A percentile compares a stretch with the other conserved stretches of the same genome.
Evolutionary conservation across 164 flowering plant genomes (phyloP).

Genomic region (Pachysandra terminalis): DNA sequence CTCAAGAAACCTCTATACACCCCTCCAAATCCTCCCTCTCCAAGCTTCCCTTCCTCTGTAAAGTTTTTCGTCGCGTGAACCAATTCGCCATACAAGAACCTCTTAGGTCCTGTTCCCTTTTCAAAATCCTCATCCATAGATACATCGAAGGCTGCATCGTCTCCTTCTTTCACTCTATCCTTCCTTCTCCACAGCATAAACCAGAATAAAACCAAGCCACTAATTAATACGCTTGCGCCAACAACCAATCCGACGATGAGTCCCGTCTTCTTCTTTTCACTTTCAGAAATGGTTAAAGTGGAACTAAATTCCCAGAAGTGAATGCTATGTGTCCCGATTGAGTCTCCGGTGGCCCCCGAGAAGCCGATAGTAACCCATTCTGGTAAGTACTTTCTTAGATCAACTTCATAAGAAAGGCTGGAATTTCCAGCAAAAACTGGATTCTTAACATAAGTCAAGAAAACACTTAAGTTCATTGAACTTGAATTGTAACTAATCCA

Average conservation of each 20-base stretch:
- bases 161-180: background rate
- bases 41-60: conserved; percentile 20
- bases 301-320: conserved; percentile 17
- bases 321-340: background rate
- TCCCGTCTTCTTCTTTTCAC: background rate
- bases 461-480: conserved; percentile 14
- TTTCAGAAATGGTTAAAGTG: background rate
- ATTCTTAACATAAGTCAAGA: background rate
- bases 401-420: conserved; percentile 2
- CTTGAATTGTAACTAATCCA: too few species aligned
- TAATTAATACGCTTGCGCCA: background rate
- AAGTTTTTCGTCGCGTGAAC: conserved; percentile 22
- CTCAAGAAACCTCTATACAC: conserved; percentile 29
- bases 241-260: background rate
- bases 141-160: background rate
- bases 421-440: background rate
- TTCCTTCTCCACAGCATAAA: background rate
- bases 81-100: conserved; percentile 23
- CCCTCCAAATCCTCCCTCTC: conserved; percentile 37
- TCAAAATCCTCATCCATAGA: conserved; percentile 10
- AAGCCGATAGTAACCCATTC: conserved; percentile 20
- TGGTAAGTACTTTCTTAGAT: conserved; percentile 1
- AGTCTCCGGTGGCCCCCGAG: conserved; percentile 12
- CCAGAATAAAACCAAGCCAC: background rate
- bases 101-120: conserved; percentile 23